Percentiles rank a stretch among this genome's conserved stretches.
Evolutionary conservation across 768 basidiomycete species (phyloP).

Genomic region (Sarcodon aspratus): DNA sequence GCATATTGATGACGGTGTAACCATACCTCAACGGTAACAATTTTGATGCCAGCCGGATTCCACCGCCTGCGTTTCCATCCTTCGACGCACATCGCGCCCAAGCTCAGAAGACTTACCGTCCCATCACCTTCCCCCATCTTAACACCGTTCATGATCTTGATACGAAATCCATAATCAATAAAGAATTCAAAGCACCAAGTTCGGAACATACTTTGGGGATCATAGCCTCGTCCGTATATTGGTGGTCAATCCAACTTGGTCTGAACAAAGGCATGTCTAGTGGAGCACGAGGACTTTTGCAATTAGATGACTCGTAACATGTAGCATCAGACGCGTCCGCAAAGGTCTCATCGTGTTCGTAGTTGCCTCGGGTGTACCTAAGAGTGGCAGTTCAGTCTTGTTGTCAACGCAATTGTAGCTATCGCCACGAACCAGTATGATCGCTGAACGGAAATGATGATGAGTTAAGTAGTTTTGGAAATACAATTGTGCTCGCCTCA

Average conservation of each 20-base stretch:
- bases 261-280: slow-evolving; percentile 45
- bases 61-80: slow-evolving; percentile 85
- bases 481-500: slow-evolving; percentile 39
- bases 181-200: neutral
- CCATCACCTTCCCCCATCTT: slow-evolving; percentile 95
- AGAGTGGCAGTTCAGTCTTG: neutral
- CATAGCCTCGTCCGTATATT: slow-evolving; percentile 54
- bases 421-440: slow-evolving; percentile 60
- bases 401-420: neutral
- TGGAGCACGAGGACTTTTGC: slow-evolving; percentile 30
- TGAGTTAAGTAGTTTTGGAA: slow-evolving; percentile 2
- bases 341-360: slow-evolving; percentile 51
- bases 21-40: slow-evolving; percentile 78
- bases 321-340: slow-evolving; percentile 30
- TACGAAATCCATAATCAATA: neutral
- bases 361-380: slow-evolving; percentile 65
- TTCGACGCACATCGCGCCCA: slow-evolving; percentile 95
- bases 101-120: slow-evolving; percentile 73
- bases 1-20: slow-evolving; percentile 15
- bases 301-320: slow-evolving; percentile 36
- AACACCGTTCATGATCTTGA: slow-evolving; percentile 68
- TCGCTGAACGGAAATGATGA: slow-evolving; percentile 31
- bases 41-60: slow-evolving; percentile 85
- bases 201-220: slow-evolving; percentile 37
- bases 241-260: slow-evolving; percentile 77